A percentile compares a stretch with the other conserved stretches of the same genome.
These are phyloP conservation scores for Lunularia cruciata DNA, from an alignment of 225 moss, liverwort and hornwort genomes.

Conservation along the genomic window DNA sequence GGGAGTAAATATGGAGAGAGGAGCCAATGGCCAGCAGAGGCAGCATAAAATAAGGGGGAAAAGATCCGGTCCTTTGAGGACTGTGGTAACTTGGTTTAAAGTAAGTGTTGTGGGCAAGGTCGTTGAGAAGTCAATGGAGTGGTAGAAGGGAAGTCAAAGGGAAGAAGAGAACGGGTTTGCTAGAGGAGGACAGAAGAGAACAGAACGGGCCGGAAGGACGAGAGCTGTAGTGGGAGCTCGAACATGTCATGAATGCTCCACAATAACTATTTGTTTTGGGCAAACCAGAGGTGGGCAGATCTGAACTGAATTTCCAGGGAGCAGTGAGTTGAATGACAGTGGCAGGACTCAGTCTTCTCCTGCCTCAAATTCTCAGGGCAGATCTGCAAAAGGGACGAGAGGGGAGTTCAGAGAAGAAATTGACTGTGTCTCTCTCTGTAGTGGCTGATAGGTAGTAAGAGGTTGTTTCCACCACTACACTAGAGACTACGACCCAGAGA, in stretches of 20 bases:
- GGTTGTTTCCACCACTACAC: neutral
- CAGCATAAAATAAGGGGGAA: neutral
- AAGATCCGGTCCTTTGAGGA: neutral
- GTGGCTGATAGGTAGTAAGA: neutral
- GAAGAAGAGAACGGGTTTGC: no score
- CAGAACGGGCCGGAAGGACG: neutral
- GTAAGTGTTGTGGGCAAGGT: neutral
- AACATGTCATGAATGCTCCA: neutral
- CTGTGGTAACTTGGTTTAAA: no score
- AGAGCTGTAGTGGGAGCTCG: neutral
- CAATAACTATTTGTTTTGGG: neutral
- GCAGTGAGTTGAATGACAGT: neutral
- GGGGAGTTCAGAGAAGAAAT: neutral
- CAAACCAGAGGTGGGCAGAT: neutral
- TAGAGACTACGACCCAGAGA: neutral
- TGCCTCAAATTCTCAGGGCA: constrained; percentile 6
- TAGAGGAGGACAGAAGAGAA: neutral
- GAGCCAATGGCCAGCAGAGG: neutral
- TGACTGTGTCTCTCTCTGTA: neutral
- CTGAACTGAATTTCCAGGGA: neutral
- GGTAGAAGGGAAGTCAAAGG: neutral
- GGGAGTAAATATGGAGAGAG: neutral
- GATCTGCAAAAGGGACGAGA: neutral
- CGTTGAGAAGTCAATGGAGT: neutral
- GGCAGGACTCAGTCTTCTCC: neutral